Evolutionary conservation across 495 filamentous ascomycete species (phyloP), one percentile per base, ranked within the genome.

Genomic region (Darksidea phi): DNA sequence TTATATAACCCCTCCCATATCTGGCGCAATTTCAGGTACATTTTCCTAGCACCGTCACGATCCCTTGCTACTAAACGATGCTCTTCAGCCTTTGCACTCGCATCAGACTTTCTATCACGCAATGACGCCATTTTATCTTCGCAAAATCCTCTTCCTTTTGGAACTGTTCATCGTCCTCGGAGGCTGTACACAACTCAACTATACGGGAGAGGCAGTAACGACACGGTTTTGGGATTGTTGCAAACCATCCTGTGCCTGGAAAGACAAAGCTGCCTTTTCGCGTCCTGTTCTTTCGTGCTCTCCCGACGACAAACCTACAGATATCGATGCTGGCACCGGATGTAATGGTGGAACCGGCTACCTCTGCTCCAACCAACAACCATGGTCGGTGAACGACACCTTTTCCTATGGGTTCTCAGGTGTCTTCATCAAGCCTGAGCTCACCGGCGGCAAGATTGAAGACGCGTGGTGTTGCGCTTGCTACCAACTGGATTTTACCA

Each of bases 181-280:
- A 53, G 26, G 25, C 48, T 23, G 65, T 57, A 15, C 42, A 48
- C 17, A 52, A 50, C 42, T 53, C 53, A 25, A 38, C 10, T 34
- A 37, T 43, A 45, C 50, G 25, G 57, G 63, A n/a, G 48, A 45
- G 53, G 64, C 67, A 42, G 76, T 73, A 48, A 86, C 84, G 24
- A 86, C 82, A 24, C 79, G 84, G 26, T 87, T 87, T 75, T 88
- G 84, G 84, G 84, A 87, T 71, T 86, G 84, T 75, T 87, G 83
- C 76, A 86, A 87, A 74, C 79, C 84, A 48, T 81, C 78, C 50
- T 88, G 86, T 75, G 78, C 76, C n/a, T 88, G 84, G 84, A 72
- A 75, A 43, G 73, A 69, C 45, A 87, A 86, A 72, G 76, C 77
- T 49, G 71, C 74, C 54, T 66, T 78, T 43, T 77, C 75, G 45